A percentile compares a stretch with the other conserved stretches of the same genome.
Conservation (phyloP, 1,139 yeast species). For the Nakaseomyces delphensis region DNA sequence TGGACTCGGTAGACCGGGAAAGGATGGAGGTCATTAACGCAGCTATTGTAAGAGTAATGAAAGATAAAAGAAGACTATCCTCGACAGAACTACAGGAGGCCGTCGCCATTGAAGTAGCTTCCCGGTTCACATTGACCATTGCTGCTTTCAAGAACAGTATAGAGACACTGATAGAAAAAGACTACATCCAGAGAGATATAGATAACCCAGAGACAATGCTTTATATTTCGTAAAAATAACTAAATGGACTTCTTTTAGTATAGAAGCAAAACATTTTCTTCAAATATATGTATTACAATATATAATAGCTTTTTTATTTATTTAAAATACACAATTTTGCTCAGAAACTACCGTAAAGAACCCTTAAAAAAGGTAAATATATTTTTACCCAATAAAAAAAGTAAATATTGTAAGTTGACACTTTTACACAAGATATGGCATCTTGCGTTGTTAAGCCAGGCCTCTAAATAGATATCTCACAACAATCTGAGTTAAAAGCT, state of each 20-base stretch:
- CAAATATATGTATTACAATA: too few relatives aligned
- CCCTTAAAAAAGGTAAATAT: too few relatives aligned
- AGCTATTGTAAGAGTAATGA: slow-evolving; percentile 83
- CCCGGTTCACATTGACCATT: slow-evolving; percentile 64
- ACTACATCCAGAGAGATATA: slow-evolving; percentile 68
- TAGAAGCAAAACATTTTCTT: too few relatives aligned
- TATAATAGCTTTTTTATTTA: too few relatives aligned
- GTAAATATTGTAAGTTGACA: too few relatives aligned
- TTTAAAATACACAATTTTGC: too few relatives aligned
- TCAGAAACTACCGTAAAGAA: too few relatives aligned
- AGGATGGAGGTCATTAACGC: slow-evolving; percentile 69
- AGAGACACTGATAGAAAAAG: slow-evolving; percentile 75
- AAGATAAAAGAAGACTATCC: slow-evolving; percentile 51
- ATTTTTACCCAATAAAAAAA: too few relatives aligned
- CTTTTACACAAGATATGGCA: too few relatives aligned
- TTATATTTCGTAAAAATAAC: background rate
- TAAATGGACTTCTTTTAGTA: background rate
- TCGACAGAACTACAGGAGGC: slow-evolving; percentile 64
- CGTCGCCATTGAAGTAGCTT: slow-evolving; percentile 51
- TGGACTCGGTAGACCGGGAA: slow-evolving; percentile 33
- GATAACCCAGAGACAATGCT: slow-evolving; percentile 34
- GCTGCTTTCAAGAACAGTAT: slow-evolving; percentile 63
- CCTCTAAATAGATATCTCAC: too few relatives aligned
- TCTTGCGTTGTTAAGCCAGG: too few relatives aligned
- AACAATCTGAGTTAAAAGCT: too few relatives aligned